phyloP scores from a whole-genome alignment of 1,139 yeast species.

The Candida gigantensis region DNA sequence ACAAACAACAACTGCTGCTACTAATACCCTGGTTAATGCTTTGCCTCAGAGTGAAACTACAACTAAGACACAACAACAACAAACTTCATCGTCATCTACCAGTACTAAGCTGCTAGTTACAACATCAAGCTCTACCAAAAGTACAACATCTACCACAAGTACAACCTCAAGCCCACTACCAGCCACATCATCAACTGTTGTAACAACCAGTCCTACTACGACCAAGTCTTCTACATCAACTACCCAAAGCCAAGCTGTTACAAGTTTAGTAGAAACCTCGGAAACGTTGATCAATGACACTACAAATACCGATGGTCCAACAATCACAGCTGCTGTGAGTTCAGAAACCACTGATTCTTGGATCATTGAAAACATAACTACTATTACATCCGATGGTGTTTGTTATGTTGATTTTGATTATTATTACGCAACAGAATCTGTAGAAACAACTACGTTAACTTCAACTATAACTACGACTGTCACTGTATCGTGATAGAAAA shows the following conservation, averaged over 20 bases:
- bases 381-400: constrained; percentile 35
- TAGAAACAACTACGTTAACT: constrained; percentile 40
- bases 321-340: constrained; percentile 31
- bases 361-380: constrained; percentile 39
- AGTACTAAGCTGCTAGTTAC: no score
- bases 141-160: constrained; percentile 4
- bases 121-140: constrained; percentile 2
- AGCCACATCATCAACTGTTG: constrained; percentile 9
- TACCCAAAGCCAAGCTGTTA: no score
- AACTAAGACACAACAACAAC: constrained; percentile 5
- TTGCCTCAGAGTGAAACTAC: no score
- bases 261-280: constrained; percentile 6
- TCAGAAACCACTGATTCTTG: constrained; percentile 40
- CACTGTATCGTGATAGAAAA: constrained; percentile 21
- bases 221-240: no score
- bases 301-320: constrained; percentile 25
- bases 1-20: constrained; percentile 4
- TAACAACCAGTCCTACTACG: no score
- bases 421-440: constrained; percentile 33
- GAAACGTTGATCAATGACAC: constrained; percentile 12
- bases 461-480: constrained; percentile 42
- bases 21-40: constrained; percentile 5
- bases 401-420: constrained; percentile 48
- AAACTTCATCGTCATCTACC: no score
- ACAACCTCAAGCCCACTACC: constrained; percentile 8